phyloP scores from a whole-genome alignment of 768 basidiomycete genomes.

The Suillus alpinus region DNA sequence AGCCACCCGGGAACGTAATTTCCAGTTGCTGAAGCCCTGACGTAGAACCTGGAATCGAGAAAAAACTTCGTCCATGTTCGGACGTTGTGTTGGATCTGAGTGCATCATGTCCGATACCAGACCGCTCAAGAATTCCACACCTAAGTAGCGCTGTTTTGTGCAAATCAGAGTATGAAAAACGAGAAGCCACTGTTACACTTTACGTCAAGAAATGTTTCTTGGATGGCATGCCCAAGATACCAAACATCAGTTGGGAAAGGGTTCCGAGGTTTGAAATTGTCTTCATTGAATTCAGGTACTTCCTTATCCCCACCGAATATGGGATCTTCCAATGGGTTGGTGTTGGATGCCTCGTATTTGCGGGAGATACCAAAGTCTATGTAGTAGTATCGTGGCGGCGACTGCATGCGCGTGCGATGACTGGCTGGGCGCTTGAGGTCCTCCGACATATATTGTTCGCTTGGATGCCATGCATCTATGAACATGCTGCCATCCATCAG shows the following conservation, averaged over 20 bases:
- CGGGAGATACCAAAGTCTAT: slow-evolving; percentile 38
- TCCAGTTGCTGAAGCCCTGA: slow-evolving; percentile 8
- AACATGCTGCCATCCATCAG: slow-evolving; percentile 30
- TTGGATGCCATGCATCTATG: slow-evolving; percentile 26
- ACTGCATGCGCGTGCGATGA: slow-evolving; percentile 26
- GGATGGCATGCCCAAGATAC: slow-evolving; percentile 39
- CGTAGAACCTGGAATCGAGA: slow-evolving; percentile 16
- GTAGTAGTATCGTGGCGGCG: slow-evolving; percentile 31
- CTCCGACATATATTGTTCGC: neutral
- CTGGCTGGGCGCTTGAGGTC: slow-evolving; percentile 19
- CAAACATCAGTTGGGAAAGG: slow-evolving; percentile 46
- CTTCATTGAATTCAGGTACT: slow-evolving; percentile 36
- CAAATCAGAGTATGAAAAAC: neutral
- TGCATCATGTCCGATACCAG: slow-evolving; percentile 33
- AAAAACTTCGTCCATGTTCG: slow-evolving; percentile 23
- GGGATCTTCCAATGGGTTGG: slow-evolving; percentile 23
- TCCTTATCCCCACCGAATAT: slow-evolving; percentile 41
- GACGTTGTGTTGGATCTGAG: slow-evolving; percentile 31
- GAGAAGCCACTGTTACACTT: neutral
- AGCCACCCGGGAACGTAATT: slow-evolving; percentile 29
- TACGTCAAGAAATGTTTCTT: slow-evolving; percentile 30
- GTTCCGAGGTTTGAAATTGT: slow-evolving; percentile 23
- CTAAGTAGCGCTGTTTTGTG: neutral
- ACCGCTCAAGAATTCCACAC: slow-evolving; percentile 25
- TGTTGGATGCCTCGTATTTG: slow-evolving; percentile 24